Evolutionary conservation across 768 basidiomycete genomes (phyloP), one percentile per base, ranked within the genome.

Genomic region (Fomitopsis pulvina): DNA sequence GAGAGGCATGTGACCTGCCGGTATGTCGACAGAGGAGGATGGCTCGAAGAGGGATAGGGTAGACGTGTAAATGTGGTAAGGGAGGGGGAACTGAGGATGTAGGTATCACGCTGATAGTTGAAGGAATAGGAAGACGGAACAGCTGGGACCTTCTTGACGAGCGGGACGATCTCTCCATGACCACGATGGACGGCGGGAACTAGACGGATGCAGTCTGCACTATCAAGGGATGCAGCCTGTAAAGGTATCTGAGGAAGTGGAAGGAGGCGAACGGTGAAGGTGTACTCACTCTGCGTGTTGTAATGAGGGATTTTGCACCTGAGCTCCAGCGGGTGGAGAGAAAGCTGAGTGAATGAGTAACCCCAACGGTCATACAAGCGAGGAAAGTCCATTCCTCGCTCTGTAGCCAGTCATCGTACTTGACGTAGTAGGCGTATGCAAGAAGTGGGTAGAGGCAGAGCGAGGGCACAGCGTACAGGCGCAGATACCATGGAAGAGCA

Each of bases 311-410:
- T 46, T 80, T 78, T 46, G 89, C 87, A 24, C 71, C 79, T 10
- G 85, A 75, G 62, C 81, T 92, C 96, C 96, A 99, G 57, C 79
- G 79, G 0, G 95, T 99, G 11, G 87, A 73, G 40, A 99, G 73
- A 68, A 93, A 99, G 61, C 89, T 92, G 50, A 99, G 76, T 2
- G 92, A 92, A 65, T 98, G 96, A 2, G 87, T 81, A 5, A 80
- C 85, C 20, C 88, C 88, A 7, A 99, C 78, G 2, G 81, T 69
- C 12, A 94, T 85, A 56, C 87, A 92, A 30, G 87, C 89, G 20
- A 98, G 78, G 64, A 98, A 99, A 0, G 96, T 95, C 94, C 94
- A 98, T 65, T 98, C 95, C 68, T 95, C 92, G 50, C 88, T 90
- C 61, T 84, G 78, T 48, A 97, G 71, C 87, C 90, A 96, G 53